These are phyloP conservation scores for Begonia masoniana DNA, from an alignment of 306 rosid genomes.

Conservation along the genomic window DNA sequence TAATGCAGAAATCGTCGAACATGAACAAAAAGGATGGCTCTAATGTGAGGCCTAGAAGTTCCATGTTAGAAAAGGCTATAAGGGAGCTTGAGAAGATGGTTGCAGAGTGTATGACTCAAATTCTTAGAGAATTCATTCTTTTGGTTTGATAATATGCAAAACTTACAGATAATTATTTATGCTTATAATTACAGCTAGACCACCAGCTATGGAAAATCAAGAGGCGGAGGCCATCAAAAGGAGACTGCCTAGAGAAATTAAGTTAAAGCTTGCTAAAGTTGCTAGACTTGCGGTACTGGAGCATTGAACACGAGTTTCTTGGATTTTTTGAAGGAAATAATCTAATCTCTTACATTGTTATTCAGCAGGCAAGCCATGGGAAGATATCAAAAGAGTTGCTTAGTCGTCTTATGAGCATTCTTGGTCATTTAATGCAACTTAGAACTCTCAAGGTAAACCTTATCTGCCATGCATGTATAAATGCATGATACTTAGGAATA, in stretches of 20 bases:
- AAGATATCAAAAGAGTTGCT: conserved; percentile 77
- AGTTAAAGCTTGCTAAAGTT: conserved; percentile 93
- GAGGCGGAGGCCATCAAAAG: conserved; percentile 87
- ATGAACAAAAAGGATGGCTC: conserved; percentile 73
- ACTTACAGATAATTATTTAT: conserved; percentile 16
- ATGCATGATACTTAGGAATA: not conserved
- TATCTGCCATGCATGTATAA: not conserved
- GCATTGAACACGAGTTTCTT: not conserved
- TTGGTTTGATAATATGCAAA: not conserved
- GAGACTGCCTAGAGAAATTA: conserved; percentile 95
- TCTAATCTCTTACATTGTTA: conserved; percentile 9
- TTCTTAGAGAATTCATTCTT: conserved; percentile 13
- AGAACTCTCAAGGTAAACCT: conserved; percentile 77
- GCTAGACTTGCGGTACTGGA: conserved; percentile 85
- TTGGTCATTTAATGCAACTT: conserved; percentile 94
- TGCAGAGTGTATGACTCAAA: conserved; percentile 67
- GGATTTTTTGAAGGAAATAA: too few relatives aligned
- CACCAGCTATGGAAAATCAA: conserved; percentile 69
- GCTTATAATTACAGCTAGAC: conserved; percentile 60
- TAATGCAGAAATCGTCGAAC: conserved; percentile 56
- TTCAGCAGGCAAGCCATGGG: conserved; percentile 91
- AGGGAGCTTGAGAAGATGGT: conserved; percentile 91
- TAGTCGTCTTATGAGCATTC: conserved; percentile 85
- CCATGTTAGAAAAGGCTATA: conserved; percentile 86
- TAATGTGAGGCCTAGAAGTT: conserved; percentile 59